phyloP scores from a whole-genome alignment of 805 yeast species.

The Lipomyces sp. region DNA sequence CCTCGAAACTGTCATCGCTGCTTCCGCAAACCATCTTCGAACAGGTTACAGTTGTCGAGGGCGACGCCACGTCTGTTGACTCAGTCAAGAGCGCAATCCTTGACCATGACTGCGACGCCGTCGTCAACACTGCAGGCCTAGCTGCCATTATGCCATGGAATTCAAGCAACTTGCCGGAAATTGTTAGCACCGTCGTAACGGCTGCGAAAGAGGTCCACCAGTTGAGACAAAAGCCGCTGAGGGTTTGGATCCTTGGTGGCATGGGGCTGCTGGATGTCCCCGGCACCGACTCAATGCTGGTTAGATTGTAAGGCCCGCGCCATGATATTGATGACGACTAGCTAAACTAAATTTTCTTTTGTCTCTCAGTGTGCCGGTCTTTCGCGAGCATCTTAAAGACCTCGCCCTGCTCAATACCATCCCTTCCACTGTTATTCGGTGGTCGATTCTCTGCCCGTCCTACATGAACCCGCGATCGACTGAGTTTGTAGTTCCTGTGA shows the following conservation, averaged over 20 bases:
- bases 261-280: constrained; percentile 2
- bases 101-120: not conserved
- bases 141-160: constrained; percentile 4
- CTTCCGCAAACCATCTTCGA: not conserved
- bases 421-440: not conserved
- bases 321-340: no score
- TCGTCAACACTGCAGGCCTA: constrained; percentile 1
- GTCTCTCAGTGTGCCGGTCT: not conserved
- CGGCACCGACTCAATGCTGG: not conserved
- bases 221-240: not conserved
- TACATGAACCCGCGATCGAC: not conserved
- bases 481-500: not conserved
- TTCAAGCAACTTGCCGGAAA: not conserved
- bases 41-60: constrained; percentile 1
- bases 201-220: not conserved
- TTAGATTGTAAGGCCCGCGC: not conserved
- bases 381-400: not conserved
- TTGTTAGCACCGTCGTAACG: not conserved
- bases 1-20: constrained; percentile 3
- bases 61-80: constrained; percentile 1
- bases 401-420: not conserved
- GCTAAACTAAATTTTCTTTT: no score
- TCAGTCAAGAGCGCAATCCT: not conserved
- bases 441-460: constrained; percentile 7
- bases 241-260: constrained; percentile 2